Evolutionary conservation across 192 early-diverging fungal genomes (phyloP), one percentile per base, ranked within the genome.

Genomic region (Chytriomyces sp.): DNA sequence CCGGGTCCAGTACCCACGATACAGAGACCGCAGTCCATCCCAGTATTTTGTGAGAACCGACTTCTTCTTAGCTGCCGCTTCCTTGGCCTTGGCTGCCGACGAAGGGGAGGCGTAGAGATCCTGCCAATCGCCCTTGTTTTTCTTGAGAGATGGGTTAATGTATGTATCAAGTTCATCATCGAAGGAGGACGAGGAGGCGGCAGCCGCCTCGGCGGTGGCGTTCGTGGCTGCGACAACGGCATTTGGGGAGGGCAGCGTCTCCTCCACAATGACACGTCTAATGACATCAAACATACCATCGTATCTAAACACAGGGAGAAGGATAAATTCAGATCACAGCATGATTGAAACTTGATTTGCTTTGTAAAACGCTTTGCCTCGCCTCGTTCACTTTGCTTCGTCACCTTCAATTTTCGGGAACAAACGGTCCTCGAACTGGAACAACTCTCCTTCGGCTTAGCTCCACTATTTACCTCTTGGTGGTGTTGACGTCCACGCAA

Each of bases 1-100:
- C 17, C 80, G 57, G 10, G 82, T 75, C 85, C 85, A 87, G 73
- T 81, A 86, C 3, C 85, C 85, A 7, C 84, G 60, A 49, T 84
- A 87, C 49, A 87, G 39, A 1, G 72, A 74, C 8, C 54, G 39
- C 22, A 84, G 34, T 8, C 84, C 85, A 12, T 54, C 37, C 64
- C 81, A 73, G 36, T 72, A 76, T 30, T 77, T 73, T 56, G 59
- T 56, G 8, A 75, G 22, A 14, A 12, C 3, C 6, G 22, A 36
- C 37, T 39, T 31, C 6, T 33, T 36, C 22, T 77, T 54, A 49
- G 44, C 17, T 14, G 2, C 22, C 17, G 17, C 44, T 53, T 31
- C 39, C 39, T 65, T 71, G 8, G 64, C 39, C 31, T 62, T 33
- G 31, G 54, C 39, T 17, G 64, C 56, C 41, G 52, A 70, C 14